Base-by-base conservation (phyloP, 2,329 filamentous ascomycete genomes). In the Trichoderma lentiforme region DNA sequence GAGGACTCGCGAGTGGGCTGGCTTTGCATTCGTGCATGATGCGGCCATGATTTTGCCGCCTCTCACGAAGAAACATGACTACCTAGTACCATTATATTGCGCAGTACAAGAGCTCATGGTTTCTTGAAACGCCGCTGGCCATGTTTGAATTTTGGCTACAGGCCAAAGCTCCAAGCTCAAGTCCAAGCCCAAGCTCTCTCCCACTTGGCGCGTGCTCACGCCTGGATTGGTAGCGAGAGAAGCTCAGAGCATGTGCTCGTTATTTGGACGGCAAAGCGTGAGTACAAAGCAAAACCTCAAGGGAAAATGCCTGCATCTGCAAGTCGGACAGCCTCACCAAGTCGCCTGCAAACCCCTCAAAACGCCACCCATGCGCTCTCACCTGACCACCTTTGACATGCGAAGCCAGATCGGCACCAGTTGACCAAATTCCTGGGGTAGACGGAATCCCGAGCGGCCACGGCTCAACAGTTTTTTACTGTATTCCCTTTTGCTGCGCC, bases 361-460 rank as follows among this genome's bases (percentile, higher is more conserved):
- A 61, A 69, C 66, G 66, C 66, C 66, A 69, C 66, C 66, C 66
- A 47, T 61, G 56, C 56, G 56, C 56, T 12, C 66, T 69, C 66
- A 69, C 66, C 66, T 69, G 66, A 69, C 57, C 66, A 69, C 57
- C 11, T 34, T 43, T 26, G 66, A 30, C 56, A 69, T 69, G 66
- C 66, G 57, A 69, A 69, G 66, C 66, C 56, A 69, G 56, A 69
- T 69, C 66, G 66, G 56, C 66, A 58, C 51, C 47, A 18, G 53
- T 60, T 68, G 53, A 30, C 28, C 66, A 51, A 30, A 53, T 61
- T 61, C 28, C 66, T 69, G 66, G 66, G 66, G 66, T 69, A 69
- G 57, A 15, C 32, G 24, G 26, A 32, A 39, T 67, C 32, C 34
- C 36, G 56, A 69, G 66, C 36, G 36, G 36, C 56, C 28, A 51